Base-by-base conservation (phyloP, 768 basidiomycete species). In the Boletellus sp. region DNA sequence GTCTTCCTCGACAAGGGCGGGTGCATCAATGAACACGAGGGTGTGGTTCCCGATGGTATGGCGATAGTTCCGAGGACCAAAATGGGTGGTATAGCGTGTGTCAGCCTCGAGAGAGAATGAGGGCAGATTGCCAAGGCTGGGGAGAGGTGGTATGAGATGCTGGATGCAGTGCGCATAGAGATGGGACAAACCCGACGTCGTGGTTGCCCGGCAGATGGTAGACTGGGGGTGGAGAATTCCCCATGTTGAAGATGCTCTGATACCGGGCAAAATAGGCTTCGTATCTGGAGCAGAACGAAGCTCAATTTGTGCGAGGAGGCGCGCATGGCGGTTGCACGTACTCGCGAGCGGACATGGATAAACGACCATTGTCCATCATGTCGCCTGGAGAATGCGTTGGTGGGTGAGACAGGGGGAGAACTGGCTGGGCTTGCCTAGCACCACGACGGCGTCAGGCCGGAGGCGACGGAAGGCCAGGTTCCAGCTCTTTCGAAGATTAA, bases 201-300 rank as follows among this genome's bases (percentile, higher is more conserved):
- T 94, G 93, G 63, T 97, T 98, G 6, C 95, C 95, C 3, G 93
- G 86, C 24, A 94, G 76, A 62, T 82, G 87, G 66, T 84, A 85
- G 51, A 75, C 71, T 0, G 85, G 83, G 3, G 79, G 71, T 16
- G 60, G 56, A 7, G 65, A 54, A 10, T 72, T 56, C 6, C 76
- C 66, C 19, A 71, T 50, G 24, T 72, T 67, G 70, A 95, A 94
- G 31, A 93, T 91, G 39, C 70, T 71, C 50, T 73, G 76, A 72
- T 91, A 96, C 41, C 85, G 78, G 19, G 62, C 62, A 51, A 75
- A 79, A 60, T 94, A 94, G 4, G 64, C 52, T 48, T 84, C 79
- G 60, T 95, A 94, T 67, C 94, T 96, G 65, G 16, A 22, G 17
- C 42, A 20, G 49, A 43, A 47, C 15, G 42, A 45, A n/a, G 16